A percentile compares a stretch with the other conserved stretches of the same genome.
Conservation (phyloP, 75 land plant genomes). For the Sequoia sempervirens region DNA sequence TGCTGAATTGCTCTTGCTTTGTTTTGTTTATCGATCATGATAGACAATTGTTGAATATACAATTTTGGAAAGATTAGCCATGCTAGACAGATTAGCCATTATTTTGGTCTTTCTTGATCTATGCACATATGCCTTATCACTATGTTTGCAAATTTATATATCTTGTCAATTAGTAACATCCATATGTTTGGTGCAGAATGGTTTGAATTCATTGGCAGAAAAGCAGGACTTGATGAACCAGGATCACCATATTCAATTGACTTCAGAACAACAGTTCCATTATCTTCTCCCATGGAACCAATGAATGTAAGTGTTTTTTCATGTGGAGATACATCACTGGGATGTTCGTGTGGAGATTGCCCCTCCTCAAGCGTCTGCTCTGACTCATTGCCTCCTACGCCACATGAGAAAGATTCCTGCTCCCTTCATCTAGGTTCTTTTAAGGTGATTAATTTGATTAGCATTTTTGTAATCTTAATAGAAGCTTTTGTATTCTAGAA, state of each 20-base stretch:
- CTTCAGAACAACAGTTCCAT: slow-evolving; percentile 33
- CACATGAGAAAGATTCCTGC: slow-evolving; percentile 46
- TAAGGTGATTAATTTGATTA: slow-evolving; percentile 36
- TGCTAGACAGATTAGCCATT: neutral
- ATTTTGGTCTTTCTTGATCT: neutral
- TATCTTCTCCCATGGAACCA: slow-evolving; percentile 59
- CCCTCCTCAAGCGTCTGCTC: slow-evolving; percentile 68
- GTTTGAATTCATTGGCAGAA: slow-evolving; percentile 77
- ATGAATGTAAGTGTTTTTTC: slow-evolving; percentile 67
- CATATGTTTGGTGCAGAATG: slow-evolving; percentile 52
- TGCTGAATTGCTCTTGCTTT: neutral
- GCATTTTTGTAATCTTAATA: neutral
- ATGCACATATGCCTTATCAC: neutral
- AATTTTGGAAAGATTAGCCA: neutral
- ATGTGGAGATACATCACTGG: slow-evolving; percentile 74
- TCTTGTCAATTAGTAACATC: neutral
- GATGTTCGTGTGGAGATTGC: slow-evolving; percentile 99
- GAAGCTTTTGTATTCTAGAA: neutral
- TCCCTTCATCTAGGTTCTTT: slow-evolving; percentile 54
- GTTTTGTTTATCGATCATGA: neutral
- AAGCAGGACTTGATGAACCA: slow-evolving; percentile 46
- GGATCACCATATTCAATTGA: slow-evolving; percentile 85
- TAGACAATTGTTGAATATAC: neutral
- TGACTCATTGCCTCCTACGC: slow-evolving; percentile 37
- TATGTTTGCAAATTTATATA: neutral